Evolutionary conservation across 2,329 filamentous ascomycete genomes (phyloP), one percentile per base, ranked within the genome.

Genomic region (Colletotrichum orchidophilum): DNA sequence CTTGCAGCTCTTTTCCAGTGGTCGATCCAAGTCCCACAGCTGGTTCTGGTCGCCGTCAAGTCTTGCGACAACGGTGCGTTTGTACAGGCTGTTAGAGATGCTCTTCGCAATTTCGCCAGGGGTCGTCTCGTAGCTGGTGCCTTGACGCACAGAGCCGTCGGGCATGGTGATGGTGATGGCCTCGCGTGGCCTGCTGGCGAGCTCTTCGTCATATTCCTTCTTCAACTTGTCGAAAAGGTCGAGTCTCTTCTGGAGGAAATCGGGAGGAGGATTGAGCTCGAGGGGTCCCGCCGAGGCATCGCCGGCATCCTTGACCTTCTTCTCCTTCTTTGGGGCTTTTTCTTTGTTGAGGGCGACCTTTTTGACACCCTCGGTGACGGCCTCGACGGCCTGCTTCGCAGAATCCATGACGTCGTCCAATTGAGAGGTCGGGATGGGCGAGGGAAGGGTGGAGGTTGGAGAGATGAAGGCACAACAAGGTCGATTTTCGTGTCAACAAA

Each of bases 11-110:
- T 90, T 91, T 86, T 98, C 96, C 42, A 99, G 84, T 5, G 96
- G 96, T 65, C 96, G 88, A 78, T 96, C 94, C 75, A 99, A 85
- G 84, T 99, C 96, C 96, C 96, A 99, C 12, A 98, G 86, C 78
- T 94, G 88, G 68, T 86, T 83, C 66, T 81, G 78, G 78, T 90
- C 87, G 66, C 93, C 94, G 77, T 98, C 92, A 46, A 98, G 88
- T 78, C 91, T 91, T 54, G 96, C 92, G 77, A 99, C 92, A 72
- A 99, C 94, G 55, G 91, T 95, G 84, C 92, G 93, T 87, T 94
- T 94, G 84, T 90, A 93, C 77, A 93, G 88, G 79, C 91, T 96
- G 89, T 93, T 98, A 83, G 87, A 95, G 81, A 95, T 97, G 77
- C 87, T 89, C 83, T 90, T 93, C 74, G 90, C 90, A 82, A 97